Evolutionary conservation across 371 early-diverging fungal species (phyloP).

Genomic region (Apophysomyces trapeziformis): DNA sequence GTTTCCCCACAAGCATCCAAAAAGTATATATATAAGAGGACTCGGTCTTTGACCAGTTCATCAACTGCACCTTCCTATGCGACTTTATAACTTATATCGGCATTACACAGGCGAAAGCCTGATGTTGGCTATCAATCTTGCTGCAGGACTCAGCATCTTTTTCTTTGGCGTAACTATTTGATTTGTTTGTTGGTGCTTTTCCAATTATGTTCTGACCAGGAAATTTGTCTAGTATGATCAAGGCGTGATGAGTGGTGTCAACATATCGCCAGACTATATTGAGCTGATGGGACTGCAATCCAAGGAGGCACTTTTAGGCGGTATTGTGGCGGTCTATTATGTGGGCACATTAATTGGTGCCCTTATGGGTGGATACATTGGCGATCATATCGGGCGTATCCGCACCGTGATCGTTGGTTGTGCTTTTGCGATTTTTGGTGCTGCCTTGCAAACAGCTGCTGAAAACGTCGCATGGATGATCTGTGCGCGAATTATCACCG

Average conservation of each 20-base stretch:
- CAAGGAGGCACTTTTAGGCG: slow-evolving; percentile 45
- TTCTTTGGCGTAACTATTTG: slow-evolving; percentile 49
- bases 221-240: slow-evolving; percentile 41
- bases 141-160: slow-evolving; percentile 50
- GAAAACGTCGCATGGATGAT: slow-evolving; percentile 51
- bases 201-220: neutral
- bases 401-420: slow-evolving; percentile 43
- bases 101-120: slow-evolving; percentile 22
- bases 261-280: slow-evolving; percentile 44
- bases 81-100: slow-evolving; percentile 16
- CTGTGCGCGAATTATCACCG: slow-evolving; percentile 49
- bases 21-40: neutral
- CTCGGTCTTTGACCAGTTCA: neutral
- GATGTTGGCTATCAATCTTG: slow-evolving; percentile 40
- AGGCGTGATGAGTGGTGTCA: slow-evolving; percentile 53
- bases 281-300: slow-evolving; percentile 40
- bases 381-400: slow-evolving; percentile 47
- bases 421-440: slow-evolving; percentile 40
- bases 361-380: slow-evolving; percentile 46
- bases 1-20: neutral
- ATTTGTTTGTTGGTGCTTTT: neutral
- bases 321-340: slow-evolving; percentile 48
- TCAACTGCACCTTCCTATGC: neutral
- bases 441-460: slow-evolving; percentile 42
- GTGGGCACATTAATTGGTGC: slow-evolving; percentile 48